These are phyloP conservation scores for Pisolithus albus DNA, from an alignment of 768 basidiomycete genomes.

Conservation along the genomic window DNA sequence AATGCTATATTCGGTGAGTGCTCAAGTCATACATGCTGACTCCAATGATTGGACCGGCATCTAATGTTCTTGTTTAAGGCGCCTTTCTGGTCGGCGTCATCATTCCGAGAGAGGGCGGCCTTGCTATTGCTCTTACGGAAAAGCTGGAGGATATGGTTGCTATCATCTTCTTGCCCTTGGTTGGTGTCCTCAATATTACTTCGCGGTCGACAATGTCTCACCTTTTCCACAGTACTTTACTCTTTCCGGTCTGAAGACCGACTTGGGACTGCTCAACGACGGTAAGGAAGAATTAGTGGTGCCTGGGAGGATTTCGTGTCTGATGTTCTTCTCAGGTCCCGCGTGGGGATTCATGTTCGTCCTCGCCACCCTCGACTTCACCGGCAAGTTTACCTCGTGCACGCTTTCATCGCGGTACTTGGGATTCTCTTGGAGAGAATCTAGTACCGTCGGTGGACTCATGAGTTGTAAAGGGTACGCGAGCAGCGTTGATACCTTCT, in stretches of 20 bases:
- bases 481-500: neutral
- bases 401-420: slow-evolving; percentile 56
- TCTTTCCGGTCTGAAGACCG: slow-evolving; percentile 85
- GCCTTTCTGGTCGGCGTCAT: slow-evolving; percentile 79
- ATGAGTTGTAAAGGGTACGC: slow-evolving; percentile 95
- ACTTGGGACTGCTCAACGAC: slow-evolving; percentile 76
- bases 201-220: neutral
- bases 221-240: slow-evolving; percentile 69
- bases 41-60: neutral
- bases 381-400: slow-evolving; percentile 87
- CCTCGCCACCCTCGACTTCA: slow-evolving; percentile 71
- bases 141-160: slow-evolving; percentile 94
- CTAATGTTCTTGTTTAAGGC: slow-evolving; percentile 30
- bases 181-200: slow-evolving; percentile 29
- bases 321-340: slow-evolving; percentile 36
- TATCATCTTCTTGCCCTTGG: slow-evolving; percentile 83
- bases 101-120: slow-evolving; percentile 82
- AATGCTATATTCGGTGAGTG: slow-evolving; percentile 79
- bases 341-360: slow-evolving; percentile 87
- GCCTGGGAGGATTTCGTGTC: neutral
- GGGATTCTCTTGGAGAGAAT: slow-evolving; percentile 77
- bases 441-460: slow-evolving; percentile 78
- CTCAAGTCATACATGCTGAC: neutral
- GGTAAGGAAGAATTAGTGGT: slow-evolving; percentile 33
- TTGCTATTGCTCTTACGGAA: slow-evolving; percentile 80